Evolutionary conservation across 192 early-diverging fungal species (phyloP).

Genomic region (Diversispora epigaea): DNA sequence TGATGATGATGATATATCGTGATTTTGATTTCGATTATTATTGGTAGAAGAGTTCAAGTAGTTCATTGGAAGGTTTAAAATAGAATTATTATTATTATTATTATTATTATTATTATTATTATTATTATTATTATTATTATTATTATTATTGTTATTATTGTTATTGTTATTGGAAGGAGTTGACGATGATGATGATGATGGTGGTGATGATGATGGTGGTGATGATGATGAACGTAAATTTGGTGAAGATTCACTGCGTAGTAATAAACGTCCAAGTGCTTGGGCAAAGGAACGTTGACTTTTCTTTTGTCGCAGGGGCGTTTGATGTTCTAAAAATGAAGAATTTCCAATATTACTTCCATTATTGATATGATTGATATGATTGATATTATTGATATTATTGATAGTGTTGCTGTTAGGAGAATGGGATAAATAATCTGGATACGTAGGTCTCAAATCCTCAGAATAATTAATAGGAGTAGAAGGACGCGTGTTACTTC

Average conservation of each 20-base stretch:
- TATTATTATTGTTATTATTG: too few relatives aligned
- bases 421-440: neutral
- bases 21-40: too few relatives aligned
- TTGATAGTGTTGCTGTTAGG: neutral
- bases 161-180: neutral
- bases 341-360: neutral
- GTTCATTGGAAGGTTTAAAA: neutral
- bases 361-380: neutral
- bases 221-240: neutral
- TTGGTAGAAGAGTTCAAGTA: too few relatives aligned
- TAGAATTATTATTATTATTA: neutral
- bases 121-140: too few relatives aligned
- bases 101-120: too few relatives aligned
- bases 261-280: neutral
- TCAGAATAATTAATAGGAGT: neutral
- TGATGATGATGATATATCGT: too few relatives aligned
- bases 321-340: neutral
- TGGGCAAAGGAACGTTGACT: slow-evolving; percentile 18
- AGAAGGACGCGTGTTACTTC: neutral
- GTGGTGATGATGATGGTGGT: neutral
- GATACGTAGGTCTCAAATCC: neutral
- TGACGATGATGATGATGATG: neutral
- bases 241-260: neutral
- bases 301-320: neutral
- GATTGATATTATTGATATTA: neutral